These are phyloP conservation scores for Fusarium secorum DNA, from an alignment of 2,329 filamentous ascomycete genomes.

Conservation along the genomic window DNA sequence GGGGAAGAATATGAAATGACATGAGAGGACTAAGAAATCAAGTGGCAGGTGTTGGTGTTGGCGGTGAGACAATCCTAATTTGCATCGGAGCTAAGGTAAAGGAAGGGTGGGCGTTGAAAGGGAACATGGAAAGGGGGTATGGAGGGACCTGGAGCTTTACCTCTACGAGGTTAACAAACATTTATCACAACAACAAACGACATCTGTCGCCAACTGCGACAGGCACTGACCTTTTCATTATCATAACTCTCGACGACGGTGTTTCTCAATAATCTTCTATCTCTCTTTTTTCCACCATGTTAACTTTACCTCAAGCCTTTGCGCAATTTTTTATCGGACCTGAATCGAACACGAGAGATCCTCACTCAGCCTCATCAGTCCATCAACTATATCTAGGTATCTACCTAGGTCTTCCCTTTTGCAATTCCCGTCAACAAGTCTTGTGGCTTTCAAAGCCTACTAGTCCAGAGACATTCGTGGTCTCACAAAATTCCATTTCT, in stretches of 20 bases:
- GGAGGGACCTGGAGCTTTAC: background rate
- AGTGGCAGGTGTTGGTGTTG: slow-evolving; percentile 21
- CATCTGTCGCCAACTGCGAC: background rate
- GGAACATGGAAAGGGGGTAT: background rate
- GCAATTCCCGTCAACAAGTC: background rate
- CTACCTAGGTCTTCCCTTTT: slow-evolving; percentile 12
- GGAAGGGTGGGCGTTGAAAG: slow-evolving; percentile 6
- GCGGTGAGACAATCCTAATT: slow-evolving; percentile 26
- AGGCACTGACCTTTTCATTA: background rate
- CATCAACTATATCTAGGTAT: background rate
- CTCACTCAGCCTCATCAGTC: background rate
- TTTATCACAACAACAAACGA: slow-evolving; percentile 22
- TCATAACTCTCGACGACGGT: background rate
- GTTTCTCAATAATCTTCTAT: background rate
- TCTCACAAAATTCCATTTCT: background rate
- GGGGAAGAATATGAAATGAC: background rate
- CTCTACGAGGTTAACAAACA: background rate
- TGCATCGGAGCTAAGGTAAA: slow-evolving; percentile 12
- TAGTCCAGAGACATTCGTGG: background rate
- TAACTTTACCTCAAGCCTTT: background rate
- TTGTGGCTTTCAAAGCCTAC: background rate
- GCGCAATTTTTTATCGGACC: background rate
- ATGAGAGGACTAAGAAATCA: background rate
- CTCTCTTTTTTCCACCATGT: background rate
- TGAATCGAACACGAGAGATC: background rate